Evolutionary conservation across 2,329 filamentous ascomycete genomes (phyloP).

Genomic region (Pestalotiopsis sp.): DNA sequence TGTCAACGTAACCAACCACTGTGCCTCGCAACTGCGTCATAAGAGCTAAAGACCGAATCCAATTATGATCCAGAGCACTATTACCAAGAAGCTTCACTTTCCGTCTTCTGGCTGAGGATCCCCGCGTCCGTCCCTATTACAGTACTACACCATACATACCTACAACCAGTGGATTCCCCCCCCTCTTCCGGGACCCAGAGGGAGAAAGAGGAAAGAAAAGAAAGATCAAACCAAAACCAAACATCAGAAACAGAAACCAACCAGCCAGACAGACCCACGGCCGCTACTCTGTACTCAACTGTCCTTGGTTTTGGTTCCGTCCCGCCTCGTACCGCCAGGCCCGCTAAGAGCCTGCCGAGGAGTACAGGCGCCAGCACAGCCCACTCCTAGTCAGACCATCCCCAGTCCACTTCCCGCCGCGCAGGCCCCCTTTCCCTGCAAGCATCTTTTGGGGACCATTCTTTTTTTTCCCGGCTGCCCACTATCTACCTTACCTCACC

Average conservation of each 20-base stretch:
- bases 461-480: neutral
- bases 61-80: neutral
- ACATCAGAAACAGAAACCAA: neutral
- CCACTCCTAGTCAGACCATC: slow-evolving; percentile 6
- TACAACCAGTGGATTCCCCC: neutral
- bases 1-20: neutral
- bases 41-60: neutral
- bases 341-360: neutral
- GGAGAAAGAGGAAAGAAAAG: neutral
- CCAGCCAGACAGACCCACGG: neutral
- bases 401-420: slow-evolving; percentile 6
- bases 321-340: slow-evolving; percentile 7
- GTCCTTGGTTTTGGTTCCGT: neutral
- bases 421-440: neutral
- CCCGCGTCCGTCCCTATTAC: neutral
- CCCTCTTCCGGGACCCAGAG: neutral
- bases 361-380: slow-evolving; percentile 3
- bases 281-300: neutral
- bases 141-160: neutral
- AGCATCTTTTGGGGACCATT: neutral
- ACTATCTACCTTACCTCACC: neutral
- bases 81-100: neutral
- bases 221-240: neutral
- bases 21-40: slow-evolving; percentile 4
- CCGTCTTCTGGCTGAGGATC: neutral